These are phyloP conservation scores for Aspergillus phoenicis DNA, from an alignment of 2,329 filamentous ascomycete genomes.

Conservation along the genomic window DNA sequence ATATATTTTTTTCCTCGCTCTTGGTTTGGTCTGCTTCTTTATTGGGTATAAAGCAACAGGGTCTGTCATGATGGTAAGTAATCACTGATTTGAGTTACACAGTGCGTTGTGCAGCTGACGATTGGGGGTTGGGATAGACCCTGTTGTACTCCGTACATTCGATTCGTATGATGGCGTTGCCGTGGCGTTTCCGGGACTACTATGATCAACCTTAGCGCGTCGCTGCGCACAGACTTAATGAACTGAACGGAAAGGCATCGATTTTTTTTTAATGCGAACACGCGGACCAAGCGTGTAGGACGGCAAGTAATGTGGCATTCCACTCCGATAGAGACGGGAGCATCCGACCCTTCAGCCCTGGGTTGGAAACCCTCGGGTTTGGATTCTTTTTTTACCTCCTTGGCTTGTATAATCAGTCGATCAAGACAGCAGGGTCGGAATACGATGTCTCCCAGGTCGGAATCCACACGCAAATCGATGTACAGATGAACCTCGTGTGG, in stretches of 20 bases:
- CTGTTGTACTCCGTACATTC: background rate
- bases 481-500: constrained; percentile 10
- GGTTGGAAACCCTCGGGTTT: background rate
- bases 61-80: constrained; percentile 11
- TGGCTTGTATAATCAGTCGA: constrained; percentile 3
- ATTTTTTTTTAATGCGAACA: constrained; percentile 24
- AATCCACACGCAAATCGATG: constrained; percentile 5
- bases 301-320: constrained; percentile 17
- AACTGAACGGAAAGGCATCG: constrained; percentile 22
- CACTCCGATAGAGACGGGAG: constrained; percentile 13
- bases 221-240: constrained; percentile 25
- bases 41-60: constrained; percentile 14
- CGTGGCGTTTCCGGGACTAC: constrained; percentile 17
- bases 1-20: background rate
- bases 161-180: constrained; percentile 17
- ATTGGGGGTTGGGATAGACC: background rate
- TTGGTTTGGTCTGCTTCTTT: constrained; percentile 10
- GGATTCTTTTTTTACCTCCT: background rate
- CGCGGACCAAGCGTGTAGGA: constrained; percentile 16
- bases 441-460: background rate
- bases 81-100: background rate
- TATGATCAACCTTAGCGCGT: constrained; percentile 13
- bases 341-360: background rate
- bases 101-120: background rate
- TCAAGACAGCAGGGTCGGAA: constrained; percentile 5